Evolutionary conservation across 768 basidiomycete species (phyloP).

Genomic region (Tylopilus sp.): DNA sequence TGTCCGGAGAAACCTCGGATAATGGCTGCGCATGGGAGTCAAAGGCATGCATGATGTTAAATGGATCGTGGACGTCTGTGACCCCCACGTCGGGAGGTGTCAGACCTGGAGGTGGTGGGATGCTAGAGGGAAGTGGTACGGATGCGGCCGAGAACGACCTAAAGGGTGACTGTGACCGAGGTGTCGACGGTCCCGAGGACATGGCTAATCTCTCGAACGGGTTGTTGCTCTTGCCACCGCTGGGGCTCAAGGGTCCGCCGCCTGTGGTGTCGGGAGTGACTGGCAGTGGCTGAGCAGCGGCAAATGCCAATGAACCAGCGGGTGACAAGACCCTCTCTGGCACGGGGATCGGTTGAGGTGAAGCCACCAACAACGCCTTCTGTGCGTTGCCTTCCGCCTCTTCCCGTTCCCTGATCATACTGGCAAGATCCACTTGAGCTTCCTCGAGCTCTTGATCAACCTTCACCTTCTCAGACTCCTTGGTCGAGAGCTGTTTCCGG

Average conservation of each 20-base stretch:
- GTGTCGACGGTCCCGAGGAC: slow-evolving; percentile 37
- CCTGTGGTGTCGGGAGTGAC: slow-evolving; percentile 60
- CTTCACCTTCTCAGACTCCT: slow-evolving; percentile 74
- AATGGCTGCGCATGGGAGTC: slow-evolving; percentile 10
- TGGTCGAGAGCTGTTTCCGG: slow-evolving; percentile 85
- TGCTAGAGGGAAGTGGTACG: slow-evolving; percentile 35
- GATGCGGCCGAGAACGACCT: slow-evolving; percentile 43
- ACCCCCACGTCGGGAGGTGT: slow-evolving; percentile 3
- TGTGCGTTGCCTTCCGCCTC: slow-evolving; percentile 50
- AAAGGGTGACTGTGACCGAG: slow-evolving; percentile 61
- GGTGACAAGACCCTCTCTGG: slow-evolving; percentile 21
- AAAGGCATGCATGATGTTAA: slow-evolving; percentile 42
- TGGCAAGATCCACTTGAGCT: slow-evolving; percentile 50
- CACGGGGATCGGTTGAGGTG: slow-evolving; percentile 11
- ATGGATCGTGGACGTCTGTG: slow-evolving; percentile 43
- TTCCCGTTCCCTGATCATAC: slow-evolving; percentile 52
- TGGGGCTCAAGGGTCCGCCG: slow-evolving; percentile 39
- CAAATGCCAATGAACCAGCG: slow-evolving; percentile 48
- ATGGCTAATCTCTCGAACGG: slow-evolving; percentile 78
- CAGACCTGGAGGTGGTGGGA: slow-evolving; percentile 12
- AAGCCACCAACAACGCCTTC: slow-evolving; percentile 14
- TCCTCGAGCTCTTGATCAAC: slow-evolving; percentile 71
- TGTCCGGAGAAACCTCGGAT: slow-evolving; percentile 20
- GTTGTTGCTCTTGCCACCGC: slow-evolving; percentile 74
- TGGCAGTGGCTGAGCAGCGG: slow-evolving; percentile 72